phyloP scores from a whole-genome alignment of 2,329 filamentous ascomycete genomes.

The Beauveria pseudobassiana region DNA sequence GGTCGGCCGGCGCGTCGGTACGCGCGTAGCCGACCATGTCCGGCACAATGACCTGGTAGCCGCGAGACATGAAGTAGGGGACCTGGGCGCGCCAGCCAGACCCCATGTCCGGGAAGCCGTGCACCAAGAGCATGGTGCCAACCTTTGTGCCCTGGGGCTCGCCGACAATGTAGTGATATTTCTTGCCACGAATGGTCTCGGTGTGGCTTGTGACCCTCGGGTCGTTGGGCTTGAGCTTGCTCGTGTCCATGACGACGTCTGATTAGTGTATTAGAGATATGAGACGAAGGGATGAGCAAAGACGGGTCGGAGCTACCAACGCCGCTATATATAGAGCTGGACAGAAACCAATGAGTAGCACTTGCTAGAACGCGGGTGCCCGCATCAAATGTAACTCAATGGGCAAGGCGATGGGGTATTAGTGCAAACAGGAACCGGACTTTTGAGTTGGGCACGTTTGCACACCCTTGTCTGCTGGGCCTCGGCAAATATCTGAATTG shows the following conservation, averaged over 20 bases:
- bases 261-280: neutral
- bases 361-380: neutral
- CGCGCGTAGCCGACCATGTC: conserved; percentile 83
- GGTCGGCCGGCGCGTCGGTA: conserved; percentile 59
- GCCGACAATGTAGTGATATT: conserved; percentile 55
- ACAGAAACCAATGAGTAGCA: neutral
- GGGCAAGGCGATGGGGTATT: neutral
- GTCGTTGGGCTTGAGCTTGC: conserved; percentile 57
- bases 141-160: conserved; percentile 37
- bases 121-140: conserved; percentile 49
- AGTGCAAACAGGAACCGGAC: conserved; percentile 4
- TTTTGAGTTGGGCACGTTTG: neutral
- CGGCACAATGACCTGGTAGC: conserved; percentile 72
- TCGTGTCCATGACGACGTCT: conserved; percentile 36
- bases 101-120: conserved; percentile 77
- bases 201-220: conserved; percentile 23
- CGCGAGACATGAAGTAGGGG: conserved; percentile 62
- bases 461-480: neutral
- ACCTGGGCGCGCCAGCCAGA: conserved; percentile 90
- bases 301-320: neutral
- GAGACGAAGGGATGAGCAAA: neutral
- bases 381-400: neutral
- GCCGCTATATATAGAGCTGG: neutral
- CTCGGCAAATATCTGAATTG: neutral
- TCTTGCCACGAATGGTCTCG: conserved; percentile 38